Evolutionary conservation across 306 rosid genomes (phyloP).

Genomic region (Carpinus fangiana): DNA sequence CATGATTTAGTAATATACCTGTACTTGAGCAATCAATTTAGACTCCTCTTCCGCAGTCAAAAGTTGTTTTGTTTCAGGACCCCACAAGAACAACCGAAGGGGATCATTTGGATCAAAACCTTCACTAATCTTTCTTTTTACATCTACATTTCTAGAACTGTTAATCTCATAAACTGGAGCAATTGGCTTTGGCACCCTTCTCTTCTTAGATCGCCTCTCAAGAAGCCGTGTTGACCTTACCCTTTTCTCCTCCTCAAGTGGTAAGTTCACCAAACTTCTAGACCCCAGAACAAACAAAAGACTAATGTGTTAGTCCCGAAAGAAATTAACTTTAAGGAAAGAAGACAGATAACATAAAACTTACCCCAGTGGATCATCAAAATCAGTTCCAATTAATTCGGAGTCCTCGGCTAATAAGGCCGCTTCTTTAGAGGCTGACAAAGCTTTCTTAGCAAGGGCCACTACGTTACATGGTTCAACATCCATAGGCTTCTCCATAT

Average conservation of each 20-base stretch:
- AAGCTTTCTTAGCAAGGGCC: slow-evolving; percentile 70
- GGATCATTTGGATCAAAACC: slow-evolving; percentile 64
- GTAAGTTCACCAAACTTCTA: slow-evolving; percentile 39
- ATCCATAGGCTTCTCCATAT: slow-evolving; percentile 31
- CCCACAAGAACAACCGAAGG: slow-evolving; percentile 70
- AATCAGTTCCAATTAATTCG: slow-evolving; percentile 33
- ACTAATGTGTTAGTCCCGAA: slow-evolving; percentile 33
- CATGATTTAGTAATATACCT: slow-evolving; percentile 49
- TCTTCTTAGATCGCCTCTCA: slow-evolving; percentile 70
- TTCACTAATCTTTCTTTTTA: slow-evolving; percentile 54
- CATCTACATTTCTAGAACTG: slow-evolving; percentile 35
- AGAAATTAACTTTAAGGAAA: slow-evolving; percentile 20
- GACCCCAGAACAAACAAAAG: slow-evolving; percentile 34
- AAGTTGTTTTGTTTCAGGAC: slow-evolving; percentile 78
- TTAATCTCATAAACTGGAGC: slow-evolving; percentile 37
- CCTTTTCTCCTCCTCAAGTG: slow-evolving; percentile 41
- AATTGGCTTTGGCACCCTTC: slow-evolving; percentile 50
- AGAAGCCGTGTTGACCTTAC: slow-evolving; percentile 66
- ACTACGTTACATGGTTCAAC: slow-evolving; percentile 40
- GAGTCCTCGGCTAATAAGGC: slow-evolving; percentile 51
- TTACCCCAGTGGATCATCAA: slow-evolving; percentile 55
- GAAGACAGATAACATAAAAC: slow-evolving; percentile 30
- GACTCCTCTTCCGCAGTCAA: slow-evolving; percentile 78
- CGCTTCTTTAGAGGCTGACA: slow-evolving; percentile 75
- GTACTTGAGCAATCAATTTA: slow-evolving; percentile 59